phyloP scores from a whole-genome alignment of 176 grass and related monocot genomes.

The barley (Hordeum vulgare) region DNA sequence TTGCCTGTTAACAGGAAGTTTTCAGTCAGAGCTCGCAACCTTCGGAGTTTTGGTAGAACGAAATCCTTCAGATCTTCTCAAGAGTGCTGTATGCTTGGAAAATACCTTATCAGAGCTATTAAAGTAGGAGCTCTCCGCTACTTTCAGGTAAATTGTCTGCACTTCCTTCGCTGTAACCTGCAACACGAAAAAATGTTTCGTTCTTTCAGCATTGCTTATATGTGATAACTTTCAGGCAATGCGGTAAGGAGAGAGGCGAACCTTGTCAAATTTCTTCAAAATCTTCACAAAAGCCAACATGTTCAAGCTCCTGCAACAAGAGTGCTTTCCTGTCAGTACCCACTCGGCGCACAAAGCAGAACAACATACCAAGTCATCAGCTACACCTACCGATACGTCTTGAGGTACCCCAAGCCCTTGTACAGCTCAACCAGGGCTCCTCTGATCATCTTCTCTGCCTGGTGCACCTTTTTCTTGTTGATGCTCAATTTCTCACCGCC shows the following conservation, averaged over 20 bases:
- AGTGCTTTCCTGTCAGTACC: conserved; percentile 2
- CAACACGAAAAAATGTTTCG: conserved; percentile 8
- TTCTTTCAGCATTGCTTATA: conserved; percentile 14
- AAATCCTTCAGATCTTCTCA: neutral
- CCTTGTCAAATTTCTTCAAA: conserved; percentile 98
- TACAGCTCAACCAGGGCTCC: conserved; percentile 83
- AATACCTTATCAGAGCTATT: conserved; percentile 90
- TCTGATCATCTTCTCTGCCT: conserved; percentile 98
- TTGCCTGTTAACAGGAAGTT: conserved; percentile 43
- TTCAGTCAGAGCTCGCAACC: neutral
- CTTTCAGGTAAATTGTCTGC: conserved; percentile 71
- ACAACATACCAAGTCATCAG: neutral
- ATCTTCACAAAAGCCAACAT: conserved; percentile 97
- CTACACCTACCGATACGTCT: conserved; percentile 59
- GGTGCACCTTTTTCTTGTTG: conserved; percentile 83
- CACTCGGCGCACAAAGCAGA: neutral
- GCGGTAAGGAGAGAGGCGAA: conserved; percentile 5
- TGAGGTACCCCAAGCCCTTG: conserved; percentile 83
- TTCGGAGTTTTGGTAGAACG: neutral
- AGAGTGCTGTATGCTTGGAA: neutral
- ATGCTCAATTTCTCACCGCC: conserved; percentile 60
- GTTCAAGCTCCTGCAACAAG: conserved; percentile 75
- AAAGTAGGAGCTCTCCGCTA: conserved; percentile 94
- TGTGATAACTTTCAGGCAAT: conserved; percentile 11
- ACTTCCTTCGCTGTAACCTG: conserved; percentile 83